These are phyloP conservation scores for Mycena galericulata DNA, from an alignment of 768 basidiomycete genomes.

Conservation along the genomic window DNA sequence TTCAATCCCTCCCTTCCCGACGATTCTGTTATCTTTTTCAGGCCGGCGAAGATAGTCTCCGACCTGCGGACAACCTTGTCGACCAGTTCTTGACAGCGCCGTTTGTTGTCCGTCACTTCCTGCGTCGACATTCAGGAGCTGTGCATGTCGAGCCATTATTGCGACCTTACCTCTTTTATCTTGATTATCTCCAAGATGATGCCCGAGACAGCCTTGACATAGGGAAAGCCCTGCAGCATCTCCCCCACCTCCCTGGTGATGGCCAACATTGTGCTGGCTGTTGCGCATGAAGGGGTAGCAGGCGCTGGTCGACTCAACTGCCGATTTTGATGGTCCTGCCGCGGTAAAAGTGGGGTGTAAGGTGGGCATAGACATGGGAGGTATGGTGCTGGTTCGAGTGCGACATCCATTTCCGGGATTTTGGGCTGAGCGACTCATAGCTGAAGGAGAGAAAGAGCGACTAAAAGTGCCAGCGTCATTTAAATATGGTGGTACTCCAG, in stretches of 20 bases:
- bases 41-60: slow-evolving; percentile 25
- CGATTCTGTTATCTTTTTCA: slow-evolving; percentile 22
- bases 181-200: slow-evolving; percentile 32
- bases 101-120: slow-evolving; percentile 33
- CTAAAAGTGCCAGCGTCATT: not conserved
- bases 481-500: slow-evolving; percentile 19
- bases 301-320: slow-evolving; percentile 5
- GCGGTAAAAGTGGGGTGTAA: not conserved
- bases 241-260: slow-evolving; percentile 30
- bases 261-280: slow-evolving; percentile 26
- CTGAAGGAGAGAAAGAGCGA: slow-evolving; percentile 19
- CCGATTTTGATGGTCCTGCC: slow-evolving; percentile 1
- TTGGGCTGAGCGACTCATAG: slow-evolving; percentile 31
- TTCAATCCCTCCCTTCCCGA: slow-evolving; percentile 26
- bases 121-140: slow-evolving; percentile 4
- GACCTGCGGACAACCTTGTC: slow-evolving; percentile 33
- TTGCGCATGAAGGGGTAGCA: slow-evolving; percentile 1
- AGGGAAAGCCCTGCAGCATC: slow-evolving; percentile 26
- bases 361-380: not conserved
- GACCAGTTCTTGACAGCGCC: slow-evolving; percentile 34
- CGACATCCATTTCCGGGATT: slow-evolving; percentile 29
- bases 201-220: slow-evolving; percentile 27
- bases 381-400: not conserved
- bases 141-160: slow-evolving; percentile 7
- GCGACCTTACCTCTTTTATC: slow-evolving; percentile 31